These are phyloP conservation scores for Tetrahymena elliotti DNA, from an alignment of 73 alveolate genomes.

Conservation along the genomic window DNA sequence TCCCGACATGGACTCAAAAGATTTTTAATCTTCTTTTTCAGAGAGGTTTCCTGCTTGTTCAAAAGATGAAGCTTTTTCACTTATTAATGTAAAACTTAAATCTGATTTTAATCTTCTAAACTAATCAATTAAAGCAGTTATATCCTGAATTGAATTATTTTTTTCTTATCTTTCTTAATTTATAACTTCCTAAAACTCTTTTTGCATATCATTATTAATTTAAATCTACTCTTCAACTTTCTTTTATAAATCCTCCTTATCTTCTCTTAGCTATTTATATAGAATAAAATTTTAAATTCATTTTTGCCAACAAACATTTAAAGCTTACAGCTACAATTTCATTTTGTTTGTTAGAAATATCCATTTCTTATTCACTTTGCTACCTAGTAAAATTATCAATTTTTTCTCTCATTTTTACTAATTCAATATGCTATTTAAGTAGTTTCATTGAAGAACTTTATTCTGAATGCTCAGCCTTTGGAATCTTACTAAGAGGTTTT, in stretches of 20 bases:
- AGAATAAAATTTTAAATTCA: not conserved
- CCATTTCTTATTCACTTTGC: not conserved
- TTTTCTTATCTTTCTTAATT: not conserved
- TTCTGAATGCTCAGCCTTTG: not conserved
- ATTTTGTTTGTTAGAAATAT: not conserved
- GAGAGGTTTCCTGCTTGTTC: not conserved
- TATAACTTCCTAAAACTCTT: not conserved
- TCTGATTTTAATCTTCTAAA: not conserved
- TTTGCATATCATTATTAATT: not conserved
- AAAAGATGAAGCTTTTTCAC: not conserved
- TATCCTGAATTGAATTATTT: not conserved
- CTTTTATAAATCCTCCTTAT: not conserved
- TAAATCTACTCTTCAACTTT: not conserved
- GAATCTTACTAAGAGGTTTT: not conserved
- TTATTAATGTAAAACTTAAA: not conserved
- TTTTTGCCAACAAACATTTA: not conserved
- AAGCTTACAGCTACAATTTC: not conserved
- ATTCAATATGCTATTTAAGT: not conserved
- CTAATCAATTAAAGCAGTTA: not conserved
- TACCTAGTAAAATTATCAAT: not conserved
- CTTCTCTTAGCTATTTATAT: not conserved
- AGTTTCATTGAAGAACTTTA: not conserved
- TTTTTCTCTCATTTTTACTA: not conserved
- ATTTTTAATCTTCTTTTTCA: not conserved
- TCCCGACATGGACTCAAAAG: not conserved